These are phyloP conservation scores for Hyaloscypha bicolor DNA, from an alignment of 495 filamentous ascomycete genomes.

Conservation along the genomic window DNA sequence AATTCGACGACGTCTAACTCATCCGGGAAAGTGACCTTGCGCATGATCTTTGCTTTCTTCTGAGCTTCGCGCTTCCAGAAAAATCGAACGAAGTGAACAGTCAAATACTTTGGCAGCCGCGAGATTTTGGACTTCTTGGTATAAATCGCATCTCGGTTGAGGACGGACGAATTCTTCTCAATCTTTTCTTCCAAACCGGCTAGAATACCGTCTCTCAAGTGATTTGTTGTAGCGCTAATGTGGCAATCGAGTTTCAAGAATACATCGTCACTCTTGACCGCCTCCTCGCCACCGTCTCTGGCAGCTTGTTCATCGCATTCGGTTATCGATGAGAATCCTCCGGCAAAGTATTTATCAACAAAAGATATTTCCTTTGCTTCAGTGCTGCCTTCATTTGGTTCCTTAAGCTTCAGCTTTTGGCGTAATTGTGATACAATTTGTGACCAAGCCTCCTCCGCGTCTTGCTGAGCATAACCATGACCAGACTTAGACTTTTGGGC, in stretches of 20 bases:
- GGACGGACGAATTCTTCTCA: slow-evolving; percentile 78
- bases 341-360: slow-evolving; percentile 87
- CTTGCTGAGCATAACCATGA: slow-evolving; percentile 88
- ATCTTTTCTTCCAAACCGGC: slow-evolving; percentile 84
- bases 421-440: slow-evolving; percentile 89
- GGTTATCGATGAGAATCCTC: slow-evolving; percentile 72
- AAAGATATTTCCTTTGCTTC: slow-evolving; percentile 63
- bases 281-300: slow-evolving; percentile 73
- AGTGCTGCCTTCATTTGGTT: slow-evolving; percentile 35
- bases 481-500: slow-evolving; percentile 81
- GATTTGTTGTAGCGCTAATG: slow-evolving; percentile 82
- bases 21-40: slow-evolving; percentile 92
- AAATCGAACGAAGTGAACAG: slow-evolving; percentile 97
- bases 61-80: slow-evolving; percentile 93
- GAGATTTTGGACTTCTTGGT: slow-evolving; percentile 89
- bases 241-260: slow-evolving; percentile 97
- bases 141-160: slow-evolving; percentile 80
- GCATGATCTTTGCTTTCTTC: slow-evolving; percentile 99
- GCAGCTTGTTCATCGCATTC: slow-evolving; percentile 83
- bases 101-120: slow-evolving; percentile 89
- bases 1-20: slow-evolving; percentile 95
- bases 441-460: slow-evolving; percentile 98
- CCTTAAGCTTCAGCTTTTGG: slow-evolving; percentile 72
- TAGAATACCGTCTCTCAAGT: slow-evolving; percentile 83
- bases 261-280: slow-evolving; percentile 63